These are phyloP conservation scores for Candolleomyces efflorescens DNA, from an alignment of 768 basidiomycete species.

Conservation along the genomic window DNA sequence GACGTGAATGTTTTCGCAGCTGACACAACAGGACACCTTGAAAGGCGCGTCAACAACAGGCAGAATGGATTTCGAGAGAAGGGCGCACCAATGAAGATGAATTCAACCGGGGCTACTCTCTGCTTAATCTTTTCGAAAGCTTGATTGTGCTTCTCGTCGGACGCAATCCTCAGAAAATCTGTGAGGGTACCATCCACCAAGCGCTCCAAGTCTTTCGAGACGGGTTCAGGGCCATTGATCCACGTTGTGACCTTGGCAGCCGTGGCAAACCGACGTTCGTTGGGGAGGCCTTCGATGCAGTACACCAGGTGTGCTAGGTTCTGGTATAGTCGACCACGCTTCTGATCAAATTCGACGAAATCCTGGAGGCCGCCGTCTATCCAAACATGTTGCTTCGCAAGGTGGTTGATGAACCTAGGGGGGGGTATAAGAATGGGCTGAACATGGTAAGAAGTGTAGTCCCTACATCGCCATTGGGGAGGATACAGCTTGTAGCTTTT, in stretches of 20 bases:
- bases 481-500: conserved; percentile 76
- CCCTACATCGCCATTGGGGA: conserved; percentile 59
- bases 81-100: conserved; percentile 72
- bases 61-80: not conserved
- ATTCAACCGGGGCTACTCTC: conserved; percentile 69
- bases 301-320: conserved; percentile 66
- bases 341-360: conserved; percentile 58
- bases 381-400: conserved; percentile 56
- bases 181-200: conserved; percentile 51
- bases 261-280: conserved; percentile 45
- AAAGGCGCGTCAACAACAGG: not conserved
- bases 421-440: conserved; percentile 1
- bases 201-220: conserved; percentile 44
- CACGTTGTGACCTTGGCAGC: conserved; percentile 54
- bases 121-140: conserved; percentile 48
- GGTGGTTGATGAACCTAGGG: conserved; percentile 52
- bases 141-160: conserved; percentile 29
- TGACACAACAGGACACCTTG: conserved; percentile 66
- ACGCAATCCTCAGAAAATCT: conserved; percentile 52
- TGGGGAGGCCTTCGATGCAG: conserved; percentile 56
- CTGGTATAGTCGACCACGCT: conserved; percentile 74
- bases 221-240: conserved; percentile 36
- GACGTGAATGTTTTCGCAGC: conserved; percentile 38
- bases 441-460: not conserved
- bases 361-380: conserved; percentile 54